Evolutionary conservation across 2,329 filamentous ascomycete species (phyloP), one percentile per base, ranked within the genome.

Genomic region (Trichothecium sympodiale): DNA sequence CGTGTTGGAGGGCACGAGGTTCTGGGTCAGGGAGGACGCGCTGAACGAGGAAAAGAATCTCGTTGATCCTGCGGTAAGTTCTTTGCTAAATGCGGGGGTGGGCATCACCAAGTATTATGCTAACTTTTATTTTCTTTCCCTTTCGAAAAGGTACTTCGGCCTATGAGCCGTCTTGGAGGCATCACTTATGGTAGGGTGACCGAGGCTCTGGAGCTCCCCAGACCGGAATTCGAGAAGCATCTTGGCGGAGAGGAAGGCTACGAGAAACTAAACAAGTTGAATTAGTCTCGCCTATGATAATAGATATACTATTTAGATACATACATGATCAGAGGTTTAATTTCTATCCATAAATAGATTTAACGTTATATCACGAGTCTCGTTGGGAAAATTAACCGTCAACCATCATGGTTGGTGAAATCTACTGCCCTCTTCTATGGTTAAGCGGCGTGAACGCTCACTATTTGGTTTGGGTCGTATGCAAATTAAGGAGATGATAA

Each of bases 11-110:
- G 89, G 86, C 0, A 78, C 83, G 25, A 69, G 80, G 18, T 94
- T 95, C 53, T 95, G 88, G 86, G 86, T 79, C 2, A 64, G 88
- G 36, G 85, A 93, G 54, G 89, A 95, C 60, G 87, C 87, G 3
- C 64, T 94, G 41, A 84, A 94, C 47, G 75, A 83, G 52, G 79
- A 86, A 8, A 71, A 67, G 50, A 85, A 77, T 45, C 48, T 84
- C 29, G 66, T 96, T 38, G 83, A 93, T 55, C 75, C 84, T 9
- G 70, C 62, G 35, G 74, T 80, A 53, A 61, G 71, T 61, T 29
- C 15, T 37, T n/a, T n/a, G n/a, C n/a, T n/a, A n/a, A n/a, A n/a
- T n/a, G n/a, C n/a, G n/a, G n/a, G n/a, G 26, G 9, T 13, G 9
- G 13, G 1, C 9, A 8, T 12, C 4, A 7, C 8, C 34, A 33